Evolutionary conservation across 2,329 filamentous ascomycete genomes (phyloP).

Genomic region (Diplodia sapinea): DNA sequence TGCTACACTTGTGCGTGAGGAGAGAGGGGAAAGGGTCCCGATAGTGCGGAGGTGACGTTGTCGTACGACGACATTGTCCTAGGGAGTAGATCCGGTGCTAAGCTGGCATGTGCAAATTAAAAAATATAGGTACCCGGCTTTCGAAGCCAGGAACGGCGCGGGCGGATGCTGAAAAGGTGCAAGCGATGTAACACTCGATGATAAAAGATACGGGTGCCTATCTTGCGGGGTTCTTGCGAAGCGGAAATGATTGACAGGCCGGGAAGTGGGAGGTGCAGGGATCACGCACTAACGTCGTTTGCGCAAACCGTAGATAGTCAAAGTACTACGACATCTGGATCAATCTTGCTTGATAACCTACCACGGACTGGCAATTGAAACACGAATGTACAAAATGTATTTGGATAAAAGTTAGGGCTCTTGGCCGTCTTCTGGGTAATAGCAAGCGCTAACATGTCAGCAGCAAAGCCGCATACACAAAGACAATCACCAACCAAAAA

Average conservation of each 20-base stretch:
- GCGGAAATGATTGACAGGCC: slow-evolving; percentile 11
- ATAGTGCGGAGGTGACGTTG: slow-evolving; percentile 17
- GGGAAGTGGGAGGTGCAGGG: slow-evolving; percentile 22
- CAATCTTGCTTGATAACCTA: too few relatives aligned
- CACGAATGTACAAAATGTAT: too few relatives aligned
- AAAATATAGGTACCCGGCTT: background rate
- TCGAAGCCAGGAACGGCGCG: slow-evolving; percentile 1
- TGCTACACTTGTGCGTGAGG: background rate
- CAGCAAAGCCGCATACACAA: too few relatives aligned
- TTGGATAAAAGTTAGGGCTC: too few relatives aligned
- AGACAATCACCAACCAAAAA: background rate
- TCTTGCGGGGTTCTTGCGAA: slow-evolving; percentile 22
- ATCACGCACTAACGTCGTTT: slow-evolving; percentile 11
- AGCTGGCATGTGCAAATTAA: background rate
- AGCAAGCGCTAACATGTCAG: too few relatives aligned
- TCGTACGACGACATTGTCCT: slow-evolving; percentile 3
- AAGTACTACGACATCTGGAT: too few relatives aligned
- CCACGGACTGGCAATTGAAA: too few relatives aligned
- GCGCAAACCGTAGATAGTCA: background rate
- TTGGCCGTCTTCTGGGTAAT: too few relatives aligned
- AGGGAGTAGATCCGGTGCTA: slow-evolving; percentile 3
- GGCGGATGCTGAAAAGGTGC: slow-evolving; percentile 1
- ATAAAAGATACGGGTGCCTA: slow-evolving; percentile 10
- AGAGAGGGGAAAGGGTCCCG: background rate
- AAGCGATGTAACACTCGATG: slow-evolving; percentile 26